Evolutionary conservation across 106 monocot genomes (phyloP).

Genomic region (Agapanthus africanus): DNA sequence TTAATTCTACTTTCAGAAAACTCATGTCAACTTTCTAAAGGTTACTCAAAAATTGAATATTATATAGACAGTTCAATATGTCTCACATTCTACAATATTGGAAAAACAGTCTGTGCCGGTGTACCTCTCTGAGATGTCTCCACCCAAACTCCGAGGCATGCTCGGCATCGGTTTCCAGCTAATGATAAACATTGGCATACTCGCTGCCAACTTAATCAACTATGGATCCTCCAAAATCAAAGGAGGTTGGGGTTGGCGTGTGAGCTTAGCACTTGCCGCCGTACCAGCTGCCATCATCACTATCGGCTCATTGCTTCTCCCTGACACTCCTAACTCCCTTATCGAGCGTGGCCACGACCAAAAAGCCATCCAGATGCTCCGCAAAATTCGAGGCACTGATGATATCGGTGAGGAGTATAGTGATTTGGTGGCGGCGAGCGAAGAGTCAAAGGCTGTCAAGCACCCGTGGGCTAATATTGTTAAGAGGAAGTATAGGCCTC

Average conservation of each 20-base stretch:
- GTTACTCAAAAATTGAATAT: no score
- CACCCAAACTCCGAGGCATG: constrained; percentile 50
- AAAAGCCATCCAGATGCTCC: constrained; percentile 38
- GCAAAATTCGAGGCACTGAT: constrained; percentile 47
- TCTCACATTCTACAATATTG: no score
- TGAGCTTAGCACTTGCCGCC: constrained; percentile 54
- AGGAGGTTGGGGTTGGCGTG: constrained; percentile 64
- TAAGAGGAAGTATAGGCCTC: constrained; percentile 37
- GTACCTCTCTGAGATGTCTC: constrained; percentile 83
- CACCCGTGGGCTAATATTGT: constrained; percentile 50
- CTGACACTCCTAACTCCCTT: constrained; percentile 77
- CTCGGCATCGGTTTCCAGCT: constrained; percentile 74
- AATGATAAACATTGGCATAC: constrained; percentile 68
- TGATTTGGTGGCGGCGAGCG: constrained; percentile 48
- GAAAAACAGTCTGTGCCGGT: constrained; percentile 73
- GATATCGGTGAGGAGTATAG: constrained; percentile 46
- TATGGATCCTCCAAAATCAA: constrained; percentile 54
- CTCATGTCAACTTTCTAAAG: no score
- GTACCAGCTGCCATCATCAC: constrained; percentile 68
- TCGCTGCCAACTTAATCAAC: constrained; percentile 62
- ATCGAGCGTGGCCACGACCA: constrained; percentile 51
- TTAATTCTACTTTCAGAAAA: no score
- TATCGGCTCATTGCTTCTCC: constrained; percentile 50
- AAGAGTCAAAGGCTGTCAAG: constrained; percentile 35
- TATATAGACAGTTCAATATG: no score